These are phyloP conservation scores for Xylariaceae sp. DNA, from an alignment of 2,329 filamentous ascomycete species.

Conservation along the genomic window DNA sequence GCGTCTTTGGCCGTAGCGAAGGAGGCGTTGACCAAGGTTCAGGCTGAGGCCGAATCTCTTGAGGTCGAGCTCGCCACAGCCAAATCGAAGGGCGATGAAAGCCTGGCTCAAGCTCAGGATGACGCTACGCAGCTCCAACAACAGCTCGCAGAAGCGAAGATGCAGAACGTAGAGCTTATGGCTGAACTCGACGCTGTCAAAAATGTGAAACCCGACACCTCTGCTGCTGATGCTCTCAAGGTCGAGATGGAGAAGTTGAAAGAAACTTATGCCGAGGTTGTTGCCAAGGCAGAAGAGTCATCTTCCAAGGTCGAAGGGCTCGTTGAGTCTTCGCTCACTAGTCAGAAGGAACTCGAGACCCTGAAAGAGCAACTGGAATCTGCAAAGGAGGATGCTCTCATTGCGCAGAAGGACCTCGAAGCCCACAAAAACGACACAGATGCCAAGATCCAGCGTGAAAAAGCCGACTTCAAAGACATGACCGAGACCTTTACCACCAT, in stretches of 20 bases:
- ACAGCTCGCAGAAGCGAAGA: slow-evolving; percentile 56
- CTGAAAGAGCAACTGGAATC: slow-evolving; percentile 43
- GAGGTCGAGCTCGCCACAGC: slow-evolving; percentile 34
- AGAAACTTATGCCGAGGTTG: slow-evolving; percentile 42
- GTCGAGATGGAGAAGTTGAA: slow-evolving; percentile 47
- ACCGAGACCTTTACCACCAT: slow-evolving; percentile 59
- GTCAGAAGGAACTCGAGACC: slow-evolving; percentile 31
- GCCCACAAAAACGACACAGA: slow-evolving; percentile 48
- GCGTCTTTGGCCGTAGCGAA: slow-evolving; percentile 33
- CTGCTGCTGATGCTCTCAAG: slow-evolving; percentile 49
- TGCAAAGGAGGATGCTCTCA: slow-evolving; percentile 30
- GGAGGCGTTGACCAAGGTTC: slow-evolving; percentile 28
- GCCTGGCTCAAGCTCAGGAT: slow-evolving; percentile 42
- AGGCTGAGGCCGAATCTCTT: slow-evolving; percentile 26
- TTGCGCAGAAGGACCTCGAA: slow-evolving; percentile 51
- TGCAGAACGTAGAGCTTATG: slow-evolving; percentile 55
- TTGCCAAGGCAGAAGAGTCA: slow-evolving; percentile 37
- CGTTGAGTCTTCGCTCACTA: slow-evolving; percentile 8
- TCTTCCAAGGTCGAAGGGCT: slow-evolving; percentile 18
- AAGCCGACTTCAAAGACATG: slow-evolving; percentile 60
- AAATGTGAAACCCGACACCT: slow-evolving; percentile 54
- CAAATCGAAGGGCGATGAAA: slow-evolving; percentile 31
- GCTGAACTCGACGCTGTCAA: slow-evolving; percentile 57
- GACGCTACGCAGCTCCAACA: slow-evolving; percentile 49
- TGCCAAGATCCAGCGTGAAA: slow-evolving; percentile 50